Evolutionary conservation across 306 rosid species (phyloP), one percentile per base, ranked within the genome.

Genomic region (Casuarina cunninghamiana): DNA sequence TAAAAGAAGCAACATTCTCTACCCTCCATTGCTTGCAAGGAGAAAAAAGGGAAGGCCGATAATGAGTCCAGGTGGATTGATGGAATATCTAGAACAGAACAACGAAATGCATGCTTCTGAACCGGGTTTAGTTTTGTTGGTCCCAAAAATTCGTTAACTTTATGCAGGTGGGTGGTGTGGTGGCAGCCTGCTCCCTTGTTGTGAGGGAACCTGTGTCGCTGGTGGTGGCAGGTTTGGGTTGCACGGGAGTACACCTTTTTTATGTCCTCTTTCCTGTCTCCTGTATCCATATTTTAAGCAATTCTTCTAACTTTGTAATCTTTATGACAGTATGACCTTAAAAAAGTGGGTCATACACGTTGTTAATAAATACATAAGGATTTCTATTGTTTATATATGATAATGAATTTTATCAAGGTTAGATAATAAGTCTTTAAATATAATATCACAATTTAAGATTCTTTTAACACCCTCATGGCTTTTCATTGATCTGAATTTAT

Each of bases 171-270:
- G 11, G 5, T 26, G 5, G 62, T 15, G 2, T 78, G 73, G 76
- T 80, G 90, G 80, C 75, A 79, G 65, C 21, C 68, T 41, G 80
- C 51, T 72, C 76, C 85, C 85, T 51, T 61, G 84, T 78, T 82
- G 81, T 17, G 76, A 62, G 87, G 86, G 75, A 80, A 77, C 80
- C 46, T 72, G 79, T 49, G 74, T 53, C 72, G 51, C 69, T 66
- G 75, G 62, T 79, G 69, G 51, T 50, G 54, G 73, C 78, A 77
- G 67, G 38, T 5, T 73, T 41, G 48, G 17, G 26, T 54, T 69
- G 72, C 81, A 54, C 42, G 79, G 68, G 15, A 66, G 43, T 32
- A 3, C 49, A 2, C 72, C 43, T 11, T 19, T 21, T 2, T 69
- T 69, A 26, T 26, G 32, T 26, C 32, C 32, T 26, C 32, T 26